Evolutionary conservation across 352 stramenopile genomes (phyloP), one percentile per base, ranked within the genome.

Genomic region (Elongisporangium anandrum): DNA sequence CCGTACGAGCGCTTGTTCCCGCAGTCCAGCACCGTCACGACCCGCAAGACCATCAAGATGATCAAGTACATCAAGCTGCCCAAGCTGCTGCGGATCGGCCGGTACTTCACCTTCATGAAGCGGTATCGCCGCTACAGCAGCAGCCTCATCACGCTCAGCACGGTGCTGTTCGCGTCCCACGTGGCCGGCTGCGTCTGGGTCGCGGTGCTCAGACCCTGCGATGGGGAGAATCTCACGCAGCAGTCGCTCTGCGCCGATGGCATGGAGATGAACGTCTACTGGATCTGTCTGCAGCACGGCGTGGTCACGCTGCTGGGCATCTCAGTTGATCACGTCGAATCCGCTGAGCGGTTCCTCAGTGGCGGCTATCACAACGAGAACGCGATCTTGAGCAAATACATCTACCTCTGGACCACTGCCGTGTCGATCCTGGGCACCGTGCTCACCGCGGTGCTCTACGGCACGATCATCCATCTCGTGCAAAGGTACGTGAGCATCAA

Each of bases 11-110:
- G 79, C 26, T 71, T 89, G 47, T 54, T 87, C 26, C 69, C 68
- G 6, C 62, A 77, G 17, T 54, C 63, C 3, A 49, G 57, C 2
- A 65, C 68, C 57, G 63, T 74, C 23, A 78, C 76, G 12, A 88
- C 76, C 3, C 79, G 79, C 15, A 86, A 88, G 56, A 84, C 74
- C n/a, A 75, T 88, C 64, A 88, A 88, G 58, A 77, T 86, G 66
- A 81, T 88, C 54, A 88, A 87, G 68, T 88, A 88, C 60, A 71
- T 88, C 34, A 88, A 88, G 50, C 60, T 88, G 17, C 79, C 79
- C 1, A 67, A 75, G 1, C 55, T 88, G 16, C 65, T 88, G 21
- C 79, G 79, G 5, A 73, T 88, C 26, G 79, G 79, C 1, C 76
- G 79, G 3, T 75, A 87, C 56, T 57, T 85, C 62, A 88, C 75